phyloP scores from a whole-genome alignment of 2,329 filamentous ascomycete species.

The Fusarium humuli region DNA sequence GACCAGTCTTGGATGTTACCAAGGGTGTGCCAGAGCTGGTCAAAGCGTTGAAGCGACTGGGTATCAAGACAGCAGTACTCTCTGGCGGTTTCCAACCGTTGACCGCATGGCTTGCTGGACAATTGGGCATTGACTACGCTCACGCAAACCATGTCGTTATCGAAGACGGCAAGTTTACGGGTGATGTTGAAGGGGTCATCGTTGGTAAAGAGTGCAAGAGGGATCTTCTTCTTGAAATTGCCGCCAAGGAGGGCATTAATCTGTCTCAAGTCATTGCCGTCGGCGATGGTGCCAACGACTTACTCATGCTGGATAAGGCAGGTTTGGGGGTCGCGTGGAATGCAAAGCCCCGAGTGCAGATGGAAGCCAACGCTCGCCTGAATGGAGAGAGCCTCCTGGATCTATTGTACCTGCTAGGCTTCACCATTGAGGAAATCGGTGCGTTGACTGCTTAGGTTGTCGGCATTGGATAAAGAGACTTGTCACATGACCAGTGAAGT shows the following conservation, averaged over 20 bases:
- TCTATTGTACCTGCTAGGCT: constrained; percentile 79
- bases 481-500: constrained; percentile 15
- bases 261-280: constrained; percentile 77
- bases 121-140: constrained; percentile 87
- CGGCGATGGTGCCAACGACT: constrained; percentile 85
- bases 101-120: constrained; percentile 83
- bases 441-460: constrained; percentile 42
- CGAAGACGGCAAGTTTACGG: constrained; percentile 72
- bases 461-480: constrained; percentile 12
- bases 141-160: constrained; percentile 86
- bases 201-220: constrained; percentile 82
- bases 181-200: constrained; percentile 77
- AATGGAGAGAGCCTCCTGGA: constrained; percentile 79
- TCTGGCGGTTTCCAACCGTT: constrained; percentile 93
- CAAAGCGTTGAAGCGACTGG: constrained; percentile 78
- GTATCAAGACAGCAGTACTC: constrained; percentile 88
- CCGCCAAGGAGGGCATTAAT: constrained; percentile 72
- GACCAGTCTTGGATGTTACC: constrained; percentile 81
- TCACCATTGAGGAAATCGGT: constrained; percentile 70
- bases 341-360: constrained; percentile 84
- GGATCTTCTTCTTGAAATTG: constrained; percentile 77
- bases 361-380: constrained; percentile 77
- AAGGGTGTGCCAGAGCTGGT: constrained; percentile 82
- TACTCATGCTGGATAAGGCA: constrained; percentile 81
- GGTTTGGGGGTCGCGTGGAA: constrained; percentile 85